Evolutionary conservation across 2,329 filamentous ascomycete genomes (phyloP).

Genomic region (Neofusicoccum laricinum): DNA sequence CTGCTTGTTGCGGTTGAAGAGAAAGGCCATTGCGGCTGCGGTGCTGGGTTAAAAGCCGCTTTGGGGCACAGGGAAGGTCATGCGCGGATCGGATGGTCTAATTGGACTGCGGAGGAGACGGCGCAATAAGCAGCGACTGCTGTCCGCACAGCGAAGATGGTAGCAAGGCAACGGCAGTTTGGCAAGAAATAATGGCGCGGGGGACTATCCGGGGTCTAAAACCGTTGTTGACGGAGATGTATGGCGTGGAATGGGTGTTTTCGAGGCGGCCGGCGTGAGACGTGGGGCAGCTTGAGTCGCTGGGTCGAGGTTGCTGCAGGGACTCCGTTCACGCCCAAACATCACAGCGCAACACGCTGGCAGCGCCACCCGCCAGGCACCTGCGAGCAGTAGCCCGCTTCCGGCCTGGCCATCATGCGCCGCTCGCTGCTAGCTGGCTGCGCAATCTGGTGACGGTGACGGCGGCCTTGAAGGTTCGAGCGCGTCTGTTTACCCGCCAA

Average conservation of each 20-base stretch:
- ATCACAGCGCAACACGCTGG: constrained; percentile 9
- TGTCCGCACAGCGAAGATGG: not conserved
- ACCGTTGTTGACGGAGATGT: constrained; percentile 9
- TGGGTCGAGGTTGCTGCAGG: constrained; percentile 15
- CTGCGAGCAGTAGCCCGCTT: not conserved
- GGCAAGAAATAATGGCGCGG: not conserved
- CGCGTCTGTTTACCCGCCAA: not conserved
- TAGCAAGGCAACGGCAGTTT: not conserved
- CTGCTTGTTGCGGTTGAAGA: constrained; percentile 60
- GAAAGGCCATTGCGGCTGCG: constrained; percentile 60
- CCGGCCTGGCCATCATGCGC: not conserved
- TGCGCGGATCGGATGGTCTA: constrained; percentile 12
- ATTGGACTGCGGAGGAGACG: constrained; percentile 11
- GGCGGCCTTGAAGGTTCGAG: not conserved
- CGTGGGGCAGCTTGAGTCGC: constrained; percentile 16
- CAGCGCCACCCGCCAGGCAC: constrained; percentile 4
- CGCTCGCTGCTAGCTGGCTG: not conserved
- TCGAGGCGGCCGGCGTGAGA: constrained; percentile 9
- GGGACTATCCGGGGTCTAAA: not conserved
- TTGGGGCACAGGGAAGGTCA: constrained; percentile 10
- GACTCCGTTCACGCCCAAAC: constrained; percentile 9
- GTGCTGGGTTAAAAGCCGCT: constrained; percentile 23
- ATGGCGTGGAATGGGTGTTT: constrained; percentile 11
- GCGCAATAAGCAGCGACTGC: constrained; percentile 1
- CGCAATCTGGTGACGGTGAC: not conserved